Evolutionary conservation across 2,329 filamentous ascomycete species (phyloP).

Genomic region (Herpotrichia juniperi): DNA sequence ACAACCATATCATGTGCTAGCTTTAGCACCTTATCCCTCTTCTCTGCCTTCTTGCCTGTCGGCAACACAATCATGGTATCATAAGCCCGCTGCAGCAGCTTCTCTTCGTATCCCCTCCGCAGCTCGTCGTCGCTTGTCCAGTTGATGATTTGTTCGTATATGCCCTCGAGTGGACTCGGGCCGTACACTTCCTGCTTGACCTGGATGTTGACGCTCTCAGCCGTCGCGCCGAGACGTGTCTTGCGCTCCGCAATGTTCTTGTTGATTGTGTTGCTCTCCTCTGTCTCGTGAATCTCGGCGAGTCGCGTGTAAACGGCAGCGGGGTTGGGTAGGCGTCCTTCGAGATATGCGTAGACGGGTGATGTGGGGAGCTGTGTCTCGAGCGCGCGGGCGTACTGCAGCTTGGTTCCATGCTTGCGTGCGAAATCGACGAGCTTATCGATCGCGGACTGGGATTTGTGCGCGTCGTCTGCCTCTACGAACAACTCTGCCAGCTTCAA

Average conservation of each 20-base stretch:
- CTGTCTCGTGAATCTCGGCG: constrained; percentile 80
- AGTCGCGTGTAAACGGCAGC: constrained; percentile 81
- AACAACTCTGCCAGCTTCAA: constrained; percentile 78
- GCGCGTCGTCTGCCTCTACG: constrained; percentile 65
- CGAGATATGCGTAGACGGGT: constrained; percentile 79
- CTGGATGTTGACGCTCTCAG: constrained; percentile 82
- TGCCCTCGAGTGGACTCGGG: constrained; percentile 75
- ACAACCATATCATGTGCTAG: constrained; percentile 93
- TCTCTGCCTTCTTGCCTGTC: constrained; percentile 69
- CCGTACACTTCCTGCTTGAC: constrained; percentile 85
- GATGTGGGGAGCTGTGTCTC: constrained; percentile 79
- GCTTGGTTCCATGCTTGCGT: constrained; percentile 71
- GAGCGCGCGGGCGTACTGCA: constrained; percentile 78
- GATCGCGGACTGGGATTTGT: constrained; percentile 67
- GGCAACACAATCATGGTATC: constrained; percentile 76
- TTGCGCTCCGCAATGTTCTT: constrained; percentile 86
- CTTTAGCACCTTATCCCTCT: constrained; percentile 75
- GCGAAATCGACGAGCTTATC: constrained; percentile 81
- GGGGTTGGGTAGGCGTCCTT: constrained; percentile 82
- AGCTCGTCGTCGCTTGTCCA: constrained; percentile 89
- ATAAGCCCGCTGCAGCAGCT: constrained; percentile 79
- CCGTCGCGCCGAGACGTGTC: constrained; percentile 82
- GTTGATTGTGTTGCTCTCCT: constrained; percentile 90
- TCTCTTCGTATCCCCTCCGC: constrained; percentile 86
- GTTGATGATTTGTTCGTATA: constrained; percentile 85